Base-by-base conservation (phyloP, 2,329 filamentous ascomycete species). In the Onygena corvina region DNA sequence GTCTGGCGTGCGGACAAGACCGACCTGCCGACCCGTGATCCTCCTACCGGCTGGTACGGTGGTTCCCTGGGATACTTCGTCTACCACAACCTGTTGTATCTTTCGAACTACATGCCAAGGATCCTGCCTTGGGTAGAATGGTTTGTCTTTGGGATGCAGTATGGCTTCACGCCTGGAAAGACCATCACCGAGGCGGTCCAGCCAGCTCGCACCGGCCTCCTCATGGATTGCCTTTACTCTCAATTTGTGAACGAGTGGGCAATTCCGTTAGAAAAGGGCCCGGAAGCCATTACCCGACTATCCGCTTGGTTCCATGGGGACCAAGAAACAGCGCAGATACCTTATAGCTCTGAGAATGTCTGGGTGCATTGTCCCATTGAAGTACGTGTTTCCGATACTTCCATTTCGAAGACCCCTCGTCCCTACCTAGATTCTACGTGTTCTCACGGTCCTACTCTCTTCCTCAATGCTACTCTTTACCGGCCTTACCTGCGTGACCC, bases 181-280 rank as follows among this genome's bases (percentile, higher is more conserved):
- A 76, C 74, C 2, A 74, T 75, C 47, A 83, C 80, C 34, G 74
- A 76, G n/a, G 90, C 84, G 4, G 78, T 95, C 14, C 84, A 95
- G 66, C 80, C 83, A 18, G 84, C 84, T 54, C 80, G 84, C 52
- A 73, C 83, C 55, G 90, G 88, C 9, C 76, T 96, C 40, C 74
- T 95, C 47, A 90, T 98, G 85, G 92, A 98, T 71, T 98, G 92
- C 61, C 77, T 96, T 4, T 98, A 95, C 72, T 90, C 85, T n/a
- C 92, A 98, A 63, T 94, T 87, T 59, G 92, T 98, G 56, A 95
- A 98, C 65, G 92, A 98, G 65, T 98, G 92, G 92, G 90, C 90
- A 0, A 76, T 98, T 4, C 90, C 92, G 1, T 74, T 98, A 1
- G 72, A 80, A 54, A 83, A 84, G 57, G 92, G 92, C 0, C 90